These are phyloP conservation scores for Juglanconis oblonga DNA, from an alignment of 2,329 filamentous ascomycete species.

Conservation along the genomic window DNA sequence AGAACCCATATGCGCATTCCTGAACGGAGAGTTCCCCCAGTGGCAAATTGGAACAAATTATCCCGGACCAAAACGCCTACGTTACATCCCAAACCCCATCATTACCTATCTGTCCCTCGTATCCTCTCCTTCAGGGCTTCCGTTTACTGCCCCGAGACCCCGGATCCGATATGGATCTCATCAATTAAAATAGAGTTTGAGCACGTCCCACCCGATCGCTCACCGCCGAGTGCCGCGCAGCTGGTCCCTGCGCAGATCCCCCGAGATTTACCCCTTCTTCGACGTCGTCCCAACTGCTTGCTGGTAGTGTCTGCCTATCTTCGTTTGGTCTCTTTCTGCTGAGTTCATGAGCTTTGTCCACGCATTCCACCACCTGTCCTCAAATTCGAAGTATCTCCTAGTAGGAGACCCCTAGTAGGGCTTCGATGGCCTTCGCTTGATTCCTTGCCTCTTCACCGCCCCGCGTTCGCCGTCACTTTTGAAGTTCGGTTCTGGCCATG, in stretches of 20 bases:
- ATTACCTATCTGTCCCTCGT: neutral
- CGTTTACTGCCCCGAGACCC: neutral
- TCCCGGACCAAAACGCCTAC: neutral
- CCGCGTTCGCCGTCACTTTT: neutral
- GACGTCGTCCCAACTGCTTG: constrained; percentile 7
- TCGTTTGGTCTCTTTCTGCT: neutral
- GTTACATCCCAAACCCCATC: neutral
- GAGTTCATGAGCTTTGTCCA: neutral
- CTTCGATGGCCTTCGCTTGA: neutral
- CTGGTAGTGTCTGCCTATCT: neutral
- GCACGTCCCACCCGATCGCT: constrained; percentile 1
- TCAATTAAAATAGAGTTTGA: constrained; percentile 3
- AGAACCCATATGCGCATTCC: no score
- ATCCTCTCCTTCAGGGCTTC: neutral
- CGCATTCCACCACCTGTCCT: no score
- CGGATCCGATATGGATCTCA: neutral
- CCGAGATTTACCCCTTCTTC: constrained; percentile 12
- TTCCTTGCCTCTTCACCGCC: neutral
- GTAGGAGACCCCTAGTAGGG: neutral
- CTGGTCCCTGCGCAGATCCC: constrained; percentile 15
- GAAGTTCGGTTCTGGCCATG: neutral
- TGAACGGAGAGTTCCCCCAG: neutral
- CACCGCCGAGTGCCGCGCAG: constrained; percentile 15
- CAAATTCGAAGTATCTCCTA: neutral
- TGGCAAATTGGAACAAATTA: neutral